phyloP scores from a whole-genome alignment of 106 monocot species.

The Dendrobium chrysotoxum region DNA sequence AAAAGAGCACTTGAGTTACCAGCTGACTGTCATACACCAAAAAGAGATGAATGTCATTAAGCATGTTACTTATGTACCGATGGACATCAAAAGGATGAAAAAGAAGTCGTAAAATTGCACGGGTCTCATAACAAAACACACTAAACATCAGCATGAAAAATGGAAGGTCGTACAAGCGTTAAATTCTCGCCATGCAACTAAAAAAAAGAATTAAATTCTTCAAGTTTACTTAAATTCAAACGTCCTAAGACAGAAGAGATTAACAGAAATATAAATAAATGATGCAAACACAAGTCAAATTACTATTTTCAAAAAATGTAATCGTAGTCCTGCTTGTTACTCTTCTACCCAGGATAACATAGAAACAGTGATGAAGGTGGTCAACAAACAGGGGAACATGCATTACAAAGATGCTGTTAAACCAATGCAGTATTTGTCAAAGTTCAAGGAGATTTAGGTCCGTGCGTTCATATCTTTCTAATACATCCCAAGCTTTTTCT shows the following conservation, averaged over 20 bases:
- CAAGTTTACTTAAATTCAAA: too few species aligned
- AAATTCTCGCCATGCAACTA: not conserved
- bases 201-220: not conserved
- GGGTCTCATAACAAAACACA: not conserved
- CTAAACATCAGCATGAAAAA: not conserved
- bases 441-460: not conserved
- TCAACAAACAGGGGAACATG: too few species aligned
- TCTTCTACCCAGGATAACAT: too few species aligned
- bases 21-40: slow-evolving; percentile 59
- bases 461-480: too few species aligned
- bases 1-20: slow-evolving; percentile 95
- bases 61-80: not conserved
- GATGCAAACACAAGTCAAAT: not conserved
- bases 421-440: too few species aligned
- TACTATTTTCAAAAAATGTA: too few species aligned
- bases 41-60: slow-evolving; percentile 9
- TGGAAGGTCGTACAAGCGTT: not conserved
- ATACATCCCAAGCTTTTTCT: not conserved
- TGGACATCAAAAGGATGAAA: not conserved
- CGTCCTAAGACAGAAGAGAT: too few species aligned
- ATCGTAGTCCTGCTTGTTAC: too few species aligned
- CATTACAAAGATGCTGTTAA: too few species aligned
- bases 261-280: not conserved
- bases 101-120: not conserved
- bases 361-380: too few species aligned